Percentiles rank a stretch among this genome's conserved stretches.
phyloP scores from a whole-genome alignment of 1,139 yeast genomes.

The Taphrina wiesneri region DNA sequence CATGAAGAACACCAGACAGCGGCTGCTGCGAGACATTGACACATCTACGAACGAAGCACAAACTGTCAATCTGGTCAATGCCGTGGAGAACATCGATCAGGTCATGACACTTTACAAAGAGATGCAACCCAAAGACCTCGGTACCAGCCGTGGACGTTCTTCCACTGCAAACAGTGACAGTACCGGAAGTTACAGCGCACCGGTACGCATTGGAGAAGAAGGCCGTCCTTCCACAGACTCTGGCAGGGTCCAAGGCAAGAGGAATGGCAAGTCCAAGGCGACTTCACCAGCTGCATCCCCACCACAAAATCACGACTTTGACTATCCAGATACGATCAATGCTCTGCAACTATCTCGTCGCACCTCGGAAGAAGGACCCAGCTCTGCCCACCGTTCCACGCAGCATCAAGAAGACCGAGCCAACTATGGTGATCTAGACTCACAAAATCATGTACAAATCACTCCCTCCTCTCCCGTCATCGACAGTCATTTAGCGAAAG shows the following conservation, averaged over 20 bases:
- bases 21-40: constrained; percentile 11
- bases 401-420: neutral
- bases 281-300: neutral
- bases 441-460: neutral
- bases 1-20: constrained; percentile 8
- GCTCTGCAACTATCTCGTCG: neutral
- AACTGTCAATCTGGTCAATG: constrained; percentile 5
- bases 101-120: constrained; percentile 13
- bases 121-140: neutral
- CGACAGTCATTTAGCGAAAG: neutral
- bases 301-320: neutral
- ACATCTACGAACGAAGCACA: constrained; percentile 16
- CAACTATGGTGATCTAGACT: neutral
- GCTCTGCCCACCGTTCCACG: neutral
- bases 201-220: neutral
- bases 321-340: neutral
- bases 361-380: neutral
- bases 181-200: neutral
- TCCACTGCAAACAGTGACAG: neutral
- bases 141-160: neutral
- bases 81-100: constrained; percentile 16
- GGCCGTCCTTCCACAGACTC: neutral
- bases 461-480: neutral
- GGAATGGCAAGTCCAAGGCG: neutral
- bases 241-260: neutral